phyloP scores from a whole-genome alignment of 352 stramenopile species.

The Phytophthora cryptogea region DNA sequence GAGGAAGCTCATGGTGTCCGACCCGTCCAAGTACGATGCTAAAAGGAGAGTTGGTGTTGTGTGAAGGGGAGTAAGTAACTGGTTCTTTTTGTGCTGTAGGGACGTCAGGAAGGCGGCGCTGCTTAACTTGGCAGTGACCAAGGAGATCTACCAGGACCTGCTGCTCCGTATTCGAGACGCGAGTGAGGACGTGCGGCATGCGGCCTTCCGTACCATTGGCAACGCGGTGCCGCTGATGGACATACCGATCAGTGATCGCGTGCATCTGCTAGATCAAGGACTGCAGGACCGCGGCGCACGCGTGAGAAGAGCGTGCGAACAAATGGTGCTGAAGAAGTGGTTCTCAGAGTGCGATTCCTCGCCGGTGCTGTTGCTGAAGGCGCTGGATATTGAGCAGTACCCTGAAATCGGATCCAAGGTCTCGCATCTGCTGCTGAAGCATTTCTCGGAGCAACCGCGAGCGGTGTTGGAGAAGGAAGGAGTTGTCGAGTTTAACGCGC shows the following conservation, averaged over 20 bases:
- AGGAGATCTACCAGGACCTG: conserved; percentile 52
- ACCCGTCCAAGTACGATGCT: conserved; percentile 69
- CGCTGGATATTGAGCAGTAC: conserved; percentile 70
- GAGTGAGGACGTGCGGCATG: conserved; percentile 66
- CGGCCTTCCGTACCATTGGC: conserved; percentile 61
- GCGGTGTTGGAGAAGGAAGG: conserved; percentile 35
- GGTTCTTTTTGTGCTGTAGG: conserved; percentile 26
- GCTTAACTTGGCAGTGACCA: conserved; percentile 50
- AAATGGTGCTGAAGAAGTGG: conserved; percentile 77
- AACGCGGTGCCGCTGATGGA: conserved; percentile 49
- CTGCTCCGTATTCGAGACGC: conserved; percentile 80
- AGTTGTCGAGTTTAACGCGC: conserved; percentile 44
- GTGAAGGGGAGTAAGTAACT: neutral
- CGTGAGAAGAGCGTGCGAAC: conserved; percentile 61
- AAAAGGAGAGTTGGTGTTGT: neutral
- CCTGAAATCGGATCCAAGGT: conserved; percentile 54
- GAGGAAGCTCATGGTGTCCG: conserved; percentile 63
- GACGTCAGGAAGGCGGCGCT: conserved; percentile 73
- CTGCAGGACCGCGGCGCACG: conserved; percentile 64
- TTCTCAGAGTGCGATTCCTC: conserved; percentile 59
- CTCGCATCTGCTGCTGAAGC: conserved; percentile 51
- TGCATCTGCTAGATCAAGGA: conserved; percentile 75
- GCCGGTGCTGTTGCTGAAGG: conserved; percentile 55
- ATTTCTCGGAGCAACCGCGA: conserved; percentile 44
- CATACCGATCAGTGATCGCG: conserved; percentile 68